These are phyloP conservation scores for Populus nigra DNA, from an alignment of 345 rosid species.

Conservation along the genomic window DNA sequence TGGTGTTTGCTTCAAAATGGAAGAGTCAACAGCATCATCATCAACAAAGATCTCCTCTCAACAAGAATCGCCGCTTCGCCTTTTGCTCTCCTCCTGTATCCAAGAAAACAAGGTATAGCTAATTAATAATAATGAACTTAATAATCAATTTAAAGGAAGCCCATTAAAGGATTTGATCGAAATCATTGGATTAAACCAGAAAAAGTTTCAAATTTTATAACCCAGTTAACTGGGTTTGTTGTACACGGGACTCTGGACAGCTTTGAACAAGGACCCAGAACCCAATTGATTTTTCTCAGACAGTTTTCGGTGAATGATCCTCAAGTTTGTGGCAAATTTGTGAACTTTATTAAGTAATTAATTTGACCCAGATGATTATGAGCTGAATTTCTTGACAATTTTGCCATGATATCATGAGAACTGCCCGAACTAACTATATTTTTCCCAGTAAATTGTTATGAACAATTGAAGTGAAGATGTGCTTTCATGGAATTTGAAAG, in stretches of 20 bases:
- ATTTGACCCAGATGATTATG: not conserved
- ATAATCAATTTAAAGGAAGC: not conserved
- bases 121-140: constrained; percentile 19
- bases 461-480: not conserved
- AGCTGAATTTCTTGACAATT: constrained; percentile 11
- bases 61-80: constrained; percentile 52
- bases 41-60: constrained; percentile 36
- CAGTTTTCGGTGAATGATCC: constrained; percentile 20
- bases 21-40: constrained; percentile 22
- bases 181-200: not conserved
- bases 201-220: not conserved
- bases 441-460: not conserved
- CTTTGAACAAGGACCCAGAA: constrained; percentile 27
- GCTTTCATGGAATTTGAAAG: not conserved
- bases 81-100: constrained; percentile 77
- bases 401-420: constrained; percentile 13
- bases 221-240: constrained; percentile 18
- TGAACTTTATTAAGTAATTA: not conserved
- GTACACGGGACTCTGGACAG: constrained; percentile 38
- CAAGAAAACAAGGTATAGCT: constrained; percentile 88
- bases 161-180: not conserved
- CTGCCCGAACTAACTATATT: constrained; percentile 1
- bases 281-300: constrained; percentile 18
- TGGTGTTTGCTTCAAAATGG: constrained; percentile 84
- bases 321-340: not conserved